Percentiles rank a stretch among this genome's conserved stretches.
Evolutionary conservation across 192 early-diverging fungal genomes (phyloP).

Genomic region (Entomortierella parvispora): DNA sequence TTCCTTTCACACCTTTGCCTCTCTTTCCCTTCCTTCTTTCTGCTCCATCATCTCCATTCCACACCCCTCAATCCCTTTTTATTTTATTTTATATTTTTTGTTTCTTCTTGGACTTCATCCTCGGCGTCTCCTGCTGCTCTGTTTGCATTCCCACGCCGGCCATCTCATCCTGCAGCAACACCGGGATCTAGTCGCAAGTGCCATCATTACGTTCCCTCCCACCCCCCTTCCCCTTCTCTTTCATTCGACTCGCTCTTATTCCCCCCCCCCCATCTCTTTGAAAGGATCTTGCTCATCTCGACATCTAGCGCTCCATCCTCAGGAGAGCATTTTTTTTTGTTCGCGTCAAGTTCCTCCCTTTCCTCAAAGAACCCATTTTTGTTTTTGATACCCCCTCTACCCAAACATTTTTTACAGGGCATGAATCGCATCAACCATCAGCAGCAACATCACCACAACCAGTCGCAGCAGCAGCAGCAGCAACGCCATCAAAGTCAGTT

Average conservation of each 20-base stretch:
- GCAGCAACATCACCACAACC: constrained; percentile 13
- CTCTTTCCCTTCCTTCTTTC: neutral
- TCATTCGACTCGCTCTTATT: neutral
- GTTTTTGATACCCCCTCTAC: neutral
- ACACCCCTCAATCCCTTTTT: neutral
- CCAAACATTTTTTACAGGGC: neutral
- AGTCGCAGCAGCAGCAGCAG: constrained; percentile 12
- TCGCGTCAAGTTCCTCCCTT: too few species aligned
- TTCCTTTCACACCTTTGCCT: neutral
- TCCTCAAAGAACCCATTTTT: too few species aligned
- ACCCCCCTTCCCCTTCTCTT: neutral
- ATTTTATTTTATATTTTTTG: constrained; percentile 1
- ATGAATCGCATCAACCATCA: constrained; percentile 10
- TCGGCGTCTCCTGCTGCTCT: neutral
- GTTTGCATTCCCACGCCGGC: neutral
- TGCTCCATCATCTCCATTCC: neutral
- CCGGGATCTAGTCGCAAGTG: neutral
- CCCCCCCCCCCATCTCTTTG: too few species aligned
- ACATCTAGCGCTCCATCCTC: too few species aligned
- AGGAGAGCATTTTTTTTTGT: neutral
- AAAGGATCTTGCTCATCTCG: neutral
- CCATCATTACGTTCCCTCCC: neutral
- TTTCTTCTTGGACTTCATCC: neutral
- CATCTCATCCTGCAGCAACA: constrained; percentile 5
- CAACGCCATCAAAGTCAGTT: constrained; percentile 6